Evolutionary conservation across 805 yeast genomes (phyloP), one percentile per base, ranked within the genome.

Genomic region (Dipodascus albidus): DNA sequence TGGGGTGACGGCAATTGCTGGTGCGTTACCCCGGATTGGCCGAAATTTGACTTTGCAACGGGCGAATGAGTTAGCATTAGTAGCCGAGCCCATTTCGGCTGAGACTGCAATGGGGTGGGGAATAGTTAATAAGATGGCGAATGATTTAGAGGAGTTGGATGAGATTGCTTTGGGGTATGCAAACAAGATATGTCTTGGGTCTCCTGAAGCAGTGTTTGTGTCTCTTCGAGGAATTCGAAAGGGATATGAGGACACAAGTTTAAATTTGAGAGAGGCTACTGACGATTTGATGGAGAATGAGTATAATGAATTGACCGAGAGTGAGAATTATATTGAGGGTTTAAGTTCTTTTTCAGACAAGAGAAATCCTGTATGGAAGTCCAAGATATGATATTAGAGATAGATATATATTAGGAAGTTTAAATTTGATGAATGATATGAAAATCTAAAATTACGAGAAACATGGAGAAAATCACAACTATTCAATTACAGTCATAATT

Each of bases 21-120:
- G 65, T 19, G 65, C 65, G 14, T 49, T 62, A 50, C 64, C 64
- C n/a, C 55, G 65, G 21, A 55, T 60, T 21, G 59, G 57, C 23
- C 50, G 61, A 8, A 47, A 27, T n/a, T 24, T 62, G 50, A 59
- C 61, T 2, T 50, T 62, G 48, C 60, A 62, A 48, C 53, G 63
- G 41, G 61, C 64, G 3, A 51, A 50, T 15, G 63, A 62, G 53
- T 50, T 62, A 52, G 65, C 65, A 1, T 51, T 61, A 8, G 57
- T 58, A 2, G 61, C 59, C 14, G 62, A 61, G 47, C 62, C 64
- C 23, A 61, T 62, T 47, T 53, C 61, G 3, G 65, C 64, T 3
- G 35, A 56, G 21, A 56, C 57, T 22, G 65, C 65, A 2, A 47
- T 47, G 9, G 50, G 52, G 3, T 62, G 64, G 64, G 65, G 65